Percentiles rank a stretch among this genome's conserved stretches.
Conservation (phyloP, 306 rosid species). For the Cicer chorassanicum region DNA sequence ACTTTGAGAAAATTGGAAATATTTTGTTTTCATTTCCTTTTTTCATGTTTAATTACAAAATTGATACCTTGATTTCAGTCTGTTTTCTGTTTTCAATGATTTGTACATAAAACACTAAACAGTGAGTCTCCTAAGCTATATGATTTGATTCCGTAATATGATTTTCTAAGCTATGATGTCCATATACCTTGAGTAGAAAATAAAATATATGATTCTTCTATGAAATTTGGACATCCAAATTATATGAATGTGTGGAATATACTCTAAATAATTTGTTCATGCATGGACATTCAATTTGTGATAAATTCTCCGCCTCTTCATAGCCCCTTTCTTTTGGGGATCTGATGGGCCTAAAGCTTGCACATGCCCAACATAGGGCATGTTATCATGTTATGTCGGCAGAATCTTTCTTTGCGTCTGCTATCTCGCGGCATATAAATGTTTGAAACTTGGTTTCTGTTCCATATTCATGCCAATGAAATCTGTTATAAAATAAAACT, state of each 20-base stretch:
- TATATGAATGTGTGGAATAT: neutral
- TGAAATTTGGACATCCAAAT: neutral
- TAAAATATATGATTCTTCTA: neutral
- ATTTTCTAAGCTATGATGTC: neutral
- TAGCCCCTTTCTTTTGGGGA: neutral
- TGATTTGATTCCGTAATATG: slow-evolving; percentile 16
- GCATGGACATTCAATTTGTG: slow-evolving; percentile 37
- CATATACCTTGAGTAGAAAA: neutral
- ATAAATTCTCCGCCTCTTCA: slow-evolving; percentile 1
- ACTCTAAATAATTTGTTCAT: neutral
- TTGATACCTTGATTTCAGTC: neutral
- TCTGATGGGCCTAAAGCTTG: neutral
- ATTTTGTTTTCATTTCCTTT: neutral
- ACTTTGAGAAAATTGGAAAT: neutral
- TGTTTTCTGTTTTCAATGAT: neutral
- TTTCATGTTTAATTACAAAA: neutral
- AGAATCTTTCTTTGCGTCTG: slow-evolving; percentile 14
- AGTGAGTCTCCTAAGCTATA: no score
- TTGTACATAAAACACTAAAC: neutral
- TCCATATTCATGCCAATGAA: slow-evolving; percentile 14
- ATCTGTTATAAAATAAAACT: slow-evolving; percentile 23
- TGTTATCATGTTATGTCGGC: neutral
- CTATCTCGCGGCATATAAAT: slow-evolving; percentile 9
- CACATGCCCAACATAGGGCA: neutral
- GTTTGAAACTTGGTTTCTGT: slow-evolving; percentile 17